Percentiles rank a stretch among this genome's conserved stretches.
Conservation (phyloP, 306 rosid species). For the Rosa persica region DNA sequence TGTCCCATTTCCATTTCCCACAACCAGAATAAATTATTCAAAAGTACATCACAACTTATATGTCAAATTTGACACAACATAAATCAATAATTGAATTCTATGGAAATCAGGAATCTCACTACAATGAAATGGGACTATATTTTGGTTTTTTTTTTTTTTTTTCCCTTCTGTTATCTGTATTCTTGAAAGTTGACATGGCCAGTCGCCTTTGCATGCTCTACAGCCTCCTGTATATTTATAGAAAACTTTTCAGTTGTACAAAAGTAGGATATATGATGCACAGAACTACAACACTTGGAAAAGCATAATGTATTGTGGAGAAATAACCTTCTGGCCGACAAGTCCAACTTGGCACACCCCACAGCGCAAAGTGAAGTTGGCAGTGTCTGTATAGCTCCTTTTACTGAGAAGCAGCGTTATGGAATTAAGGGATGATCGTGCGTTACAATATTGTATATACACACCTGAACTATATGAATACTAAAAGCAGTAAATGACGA, state of each 20-base stretch:
- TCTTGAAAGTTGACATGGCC: constrained; percentile 98
- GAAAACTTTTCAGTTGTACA: background rate
- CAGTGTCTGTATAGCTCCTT: constrained; percentile 80
- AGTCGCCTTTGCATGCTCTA: constrained; percentile 83
- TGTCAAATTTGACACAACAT: background rate
- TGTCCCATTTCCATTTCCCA: background rate
- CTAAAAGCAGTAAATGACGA: background rate
- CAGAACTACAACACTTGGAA: constrained; percentile 6
- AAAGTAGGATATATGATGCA: background rate
- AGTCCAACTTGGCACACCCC: constrained; percentile 99
- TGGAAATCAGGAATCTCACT: constrained; percentile 17
- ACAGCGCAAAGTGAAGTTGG: constrained; percentile 92
- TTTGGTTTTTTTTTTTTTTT: constrained; percentile 15
- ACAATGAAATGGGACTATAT: constrained; percentile 18
- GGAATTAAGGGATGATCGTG: constrained; percentile 4
- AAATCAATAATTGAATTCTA: constrained; percentile 14
- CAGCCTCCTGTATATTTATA: constrained; percentile 67
- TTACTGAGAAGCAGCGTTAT: constrained; percentile 48
- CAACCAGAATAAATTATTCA: constrained; percentile 3
- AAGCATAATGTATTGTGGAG: constrained; percentile 8
- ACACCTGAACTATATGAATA: background rate
- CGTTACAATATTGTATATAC: background rate
- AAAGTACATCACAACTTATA: too few relatives aligned
- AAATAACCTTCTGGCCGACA: constrained; percentile 74
- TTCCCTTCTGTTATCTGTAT: constrained; percentile 50